phyloP scores from a whole-genome alignment of 2,329 filamentous ascomycete genomes.

The Colletotrichum tanaceti region DNA sequence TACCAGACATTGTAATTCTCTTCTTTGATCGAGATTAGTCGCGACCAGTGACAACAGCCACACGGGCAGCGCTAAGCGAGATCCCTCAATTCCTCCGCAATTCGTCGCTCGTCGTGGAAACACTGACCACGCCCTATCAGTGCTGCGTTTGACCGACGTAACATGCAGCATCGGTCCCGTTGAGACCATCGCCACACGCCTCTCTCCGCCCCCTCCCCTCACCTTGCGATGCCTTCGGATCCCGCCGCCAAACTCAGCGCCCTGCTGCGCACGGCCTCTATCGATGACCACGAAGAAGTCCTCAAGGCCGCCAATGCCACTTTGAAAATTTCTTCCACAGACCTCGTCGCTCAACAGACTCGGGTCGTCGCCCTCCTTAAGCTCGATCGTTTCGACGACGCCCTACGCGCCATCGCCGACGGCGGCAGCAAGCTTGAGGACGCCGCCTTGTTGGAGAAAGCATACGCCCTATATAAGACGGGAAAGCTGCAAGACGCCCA shows the following conservation, averaged over 20 bases:
- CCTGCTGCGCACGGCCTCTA: slow-evolving; percentile 65
- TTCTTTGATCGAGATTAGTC: slow-evolving; percentile 3
- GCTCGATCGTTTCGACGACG: slow-evolving; percentile 85
- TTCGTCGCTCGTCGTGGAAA: neutral
- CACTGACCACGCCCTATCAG: neutral
- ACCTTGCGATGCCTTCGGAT: slow-evolving; percentile 53
- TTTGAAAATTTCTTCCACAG: slow-evolving; percentile 69
- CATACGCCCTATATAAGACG: slow-evolving; percentile 87
- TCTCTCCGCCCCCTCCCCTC: slow-evolving; percentile 8
- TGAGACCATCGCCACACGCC: slow-evolving; percentile 8
- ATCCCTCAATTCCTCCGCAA: neutral
- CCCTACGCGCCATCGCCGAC: slow-evolving; percentile 74
- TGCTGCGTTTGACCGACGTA: neutral
- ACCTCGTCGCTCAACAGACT: slow-evolving; percentile 72
- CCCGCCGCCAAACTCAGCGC: slow-evolving; percentile 63
- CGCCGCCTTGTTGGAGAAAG: slow-evolving; percentile 74
- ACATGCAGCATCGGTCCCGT: slow-evolving; percentile 17
- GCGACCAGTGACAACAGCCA: slow-evolving; percentile 9
- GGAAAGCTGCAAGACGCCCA: slow-evolving; percentile 75
- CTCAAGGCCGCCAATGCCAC: slow-evolving; percentile 73
- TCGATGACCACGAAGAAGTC: slow-evolving; percentile 79
- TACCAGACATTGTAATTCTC: slow-evolving; percentile 2
- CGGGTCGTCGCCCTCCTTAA: slow-evolving; percentile 81
- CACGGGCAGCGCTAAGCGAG: neutral
- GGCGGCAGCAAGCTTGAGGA: slow-evolving; percentile 70